phyloP scores from a whole-genome alignment of 768 basidiomycete genomes.

The Sistotremastrum niveocremeum region DNA sequence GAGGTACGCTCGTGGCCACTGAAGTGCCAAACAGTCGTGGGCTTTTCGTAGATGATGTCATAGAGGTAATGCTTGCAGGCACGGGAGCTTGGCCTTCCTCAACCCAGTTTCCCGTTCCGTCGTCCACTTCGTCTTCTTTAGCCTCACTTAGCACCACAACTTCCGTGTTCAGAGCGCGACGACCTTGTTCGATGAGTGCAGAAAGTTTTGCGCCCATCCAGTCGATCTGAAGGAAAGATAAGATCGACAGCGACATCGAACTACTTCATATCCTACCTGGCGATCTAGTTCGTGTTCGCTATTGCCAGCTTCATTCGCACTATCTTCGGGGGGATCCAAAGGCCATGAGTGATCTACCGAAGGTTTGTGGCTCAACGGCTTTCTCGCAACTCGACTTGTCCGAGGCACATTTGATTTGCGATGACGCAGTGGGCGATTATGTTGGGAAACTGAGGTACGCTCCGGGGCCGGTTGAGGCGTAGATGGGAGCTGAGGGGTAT shows the following conservation, averaged over 20 bases:
- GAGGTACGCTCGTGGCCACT: no score
- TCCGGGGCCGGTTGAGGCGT: background rate
- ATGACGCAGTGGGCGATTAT: no score
- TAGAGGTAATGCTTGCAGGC: background rate
- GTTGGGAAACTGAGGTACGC: background rate
- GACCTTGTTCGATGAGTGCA: constrained; percentile 64
- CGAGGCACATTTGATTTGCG: no score
- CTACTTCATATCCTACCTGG: constrained; percentile 21
- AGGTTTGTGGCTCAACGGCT: no score
- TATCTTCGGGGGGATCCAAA: background rate
- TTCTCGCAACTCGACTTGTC: no score
- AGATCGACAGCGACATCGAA: background rate
- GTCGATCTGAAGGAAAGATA: constrained; percentile 43
- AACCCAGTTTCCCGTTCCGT: constrained; percentile 63
- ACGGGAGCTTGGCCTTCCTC: constrained; percentile 34
- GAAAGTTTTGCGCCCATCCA: constrained; percentile 66
- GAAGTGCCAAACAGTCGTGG: no score
- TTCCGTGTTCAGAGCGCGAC: constrained; percentile 62
- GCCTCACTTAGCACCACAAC: constrained; percentile 66
- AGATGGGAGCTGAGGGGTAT: background rate
- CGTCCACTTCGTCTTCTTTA: constrained; percentile 64
- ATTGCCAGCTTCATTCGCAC: background rate
- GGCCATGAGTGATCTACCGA: no score
- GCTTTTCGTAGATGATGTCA: constrained; percentile 4
- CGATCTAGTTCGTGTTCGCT: constrained; percentile 27